These are phyloP conservation scores for Amoebophrya sp. DNA, from an alignment of 169 alveolate genomes.

Conservation along the genomic window DNA sequence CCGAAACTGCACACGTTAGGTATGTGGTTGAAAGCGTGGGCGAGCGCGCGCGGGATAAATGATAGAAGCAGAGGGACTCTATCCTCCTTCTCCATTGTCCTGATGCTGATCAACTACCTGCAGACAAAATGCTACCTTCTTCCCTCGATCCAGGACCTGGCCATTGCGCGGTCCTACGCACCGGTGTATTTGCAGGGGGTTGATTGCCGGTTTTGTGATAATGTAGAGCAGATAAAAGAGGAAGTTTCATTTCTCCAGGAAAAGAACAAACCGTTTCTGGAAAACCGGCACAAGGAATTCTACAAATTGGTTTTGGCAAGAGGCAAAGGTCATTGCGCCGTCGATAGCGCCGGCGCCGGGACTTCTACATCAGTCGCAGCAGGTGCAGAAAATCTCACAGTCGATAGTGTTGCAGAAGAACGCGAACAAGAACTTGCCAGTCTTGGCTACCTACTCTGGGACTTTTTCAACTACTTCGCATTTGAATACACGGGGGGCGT, in stretches of 20 bases:
- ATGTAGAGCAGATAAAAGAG: neutral
- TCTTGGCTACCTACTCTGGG: conserved; percentile 38
- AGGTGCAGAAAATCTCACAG: too few relatives aligned
- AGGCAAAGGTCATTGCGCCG: too few relatives aligned
- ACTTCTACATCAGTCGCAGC: too few relatives aligned
- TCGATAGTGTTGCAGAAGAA: too few relatives aligned
- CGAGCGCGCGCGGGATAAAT: conserved; percentile 43
- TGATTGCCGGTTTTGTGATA: conserved; percentile 40
- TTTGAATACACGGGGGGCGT: conserved; percentile 37
- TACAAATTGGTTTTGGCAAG: too few relatives aligned
- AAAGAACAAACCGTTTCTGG: neutral
- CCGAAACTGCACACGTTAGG: conserved; percentile 43
- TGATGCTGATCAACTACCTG: conserved; percentile 47
- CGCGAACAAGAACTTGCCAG: too few relatives aligned
- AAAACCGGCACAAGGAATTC: too few relatives aligned
- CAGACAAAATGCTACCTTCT: conserved; percentile 34
- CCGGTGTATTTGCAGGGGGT: conserved; percentile 49
- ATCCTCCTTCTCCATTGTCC: conserved; percentile 42
- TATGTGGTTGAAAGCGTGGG: conserved; percentile 48
- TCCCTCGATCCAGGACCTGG: conserved; percentile 51
- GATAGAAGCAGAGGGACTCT: conserved; percentile 43
- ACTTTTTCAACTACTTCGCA: conserved; percentile 47
- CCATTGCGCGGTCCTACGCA: conserved; percentile 37
- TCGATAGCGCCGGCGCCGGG: too few relatives aligned
- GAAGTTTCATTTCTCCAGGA: neutral